These are phyloP conservation scores for Penicillium manginii DNA, from an alignment of 495 filamentous ascomycete species.

Conservation along the genomic window DNA sequence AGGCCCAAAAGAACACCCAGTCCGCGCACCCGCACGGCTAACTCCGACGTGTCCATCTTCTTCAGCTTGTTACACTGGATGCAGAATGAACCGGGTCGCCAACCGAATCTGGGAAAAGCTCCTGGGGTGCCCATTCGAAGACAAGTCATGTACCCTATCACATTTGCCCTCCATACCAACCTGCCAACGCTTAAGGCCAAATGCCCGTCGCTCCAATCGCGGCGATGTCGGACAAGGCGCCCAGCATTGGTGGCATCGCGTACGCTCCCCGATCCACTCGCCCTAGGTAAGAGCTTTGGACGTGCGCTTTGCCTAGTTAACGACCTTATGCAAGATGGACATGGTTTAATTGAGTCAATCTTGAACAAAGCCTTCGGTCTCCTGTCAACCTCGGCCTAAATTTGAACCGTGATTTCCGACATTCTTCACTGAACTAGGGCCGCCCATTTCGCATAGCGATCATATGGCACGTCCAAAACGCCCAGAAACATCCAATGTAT, in stretches of 20 bases:
- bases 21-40: constrained; percentile 1
- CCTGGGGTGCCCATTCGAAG: constrained; percentile 18
- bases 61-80: constrained; percentile 26
- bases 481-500: not conserved
- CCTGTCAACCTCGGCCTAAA: not conserved
- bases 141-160: constrained; percentile 1
- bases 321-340: constrained; percentile 8
- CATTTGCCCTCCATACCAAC: not conserved
- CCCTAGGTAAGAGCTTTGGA: not conserved
- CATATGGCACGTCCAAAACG: not conserved
- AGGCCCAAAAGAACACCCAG: not conserved
- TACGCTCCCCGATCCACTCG: not conserved
- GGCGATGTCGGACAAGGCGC: constrained; percentile 27
- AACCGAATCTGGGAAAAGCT: constrained; percentile 23
- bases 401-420: not conserved
- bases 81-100: constrained; percentile 28
- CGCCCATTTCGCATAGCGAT: not conserved
- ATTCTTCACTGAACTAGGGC: constrained; percentile 1
- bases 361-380: not conserved
- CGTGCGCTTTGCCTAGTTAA: not conserved
- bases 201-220: constrained; percentile 6
- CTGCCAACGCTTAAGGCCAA: not conserved
- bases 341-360: constrained; percentile 11
- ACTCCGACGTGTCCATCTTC: constrained; percentile 10
- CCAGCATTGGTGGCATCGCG: constrained; percentile 11